A percentile compares a stretch with the other conserved stretches of the same genome.
These are phyloP conservation scores for Exophiala lecanii-corni DNA, from an alignment of 2,329 filamentous ascomycete genomes.

Conservation along the genomic window DNA sequence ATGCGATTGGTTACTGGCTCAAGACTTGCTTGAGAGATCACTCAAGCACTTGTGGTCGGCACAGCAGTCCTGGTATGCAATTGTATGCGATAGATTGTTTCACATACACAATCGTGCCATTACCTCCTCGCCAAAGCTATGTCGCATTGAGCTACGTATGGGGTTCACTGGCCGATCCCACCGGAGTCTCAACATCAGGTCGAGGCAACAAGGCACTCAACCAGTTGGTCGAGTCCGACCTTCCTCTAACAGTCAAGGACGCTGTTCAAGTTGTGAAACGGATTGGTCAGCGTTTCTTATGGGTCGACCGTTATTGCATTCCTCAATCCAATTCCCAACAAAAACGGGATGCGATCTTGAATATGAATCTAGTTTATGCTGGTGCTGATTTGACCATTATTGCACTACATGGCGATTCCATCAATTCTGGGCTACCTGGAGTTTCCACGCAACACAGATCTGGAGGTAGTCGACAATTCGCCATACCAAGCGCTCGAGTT, in stretches of 20 bases:
- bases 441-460: neutral
- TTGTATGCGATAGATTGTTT: too few species aligned
- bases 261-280: neutral
- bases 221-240: too few species aligned
- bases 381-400: neutral
- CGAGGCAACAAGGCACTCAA: too few species aligned
- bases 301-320: neutral
- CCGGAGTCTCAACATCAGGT: too few species aligned
- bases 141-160: too few species aligned
- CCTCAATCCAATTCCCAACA: neutral
- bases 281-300: neutral
- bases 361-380: neutral
- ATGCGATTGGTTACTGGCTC: too few species aligned
- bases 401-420: neutral
- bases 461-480: neutral
- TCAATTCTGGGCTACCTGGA: neutral
- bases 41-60: too few species aligned
- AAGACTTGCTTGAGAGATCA: too few species aligned
- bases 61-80: too few species aligned
- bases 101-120: too few species aligned
- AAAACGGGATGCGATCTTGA: neutral
- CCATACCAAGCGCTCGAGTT: neutral
- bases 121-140: too few species aligned
- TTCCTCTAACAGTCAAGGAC: constrained; percentile 17
- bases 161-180: too few species aligned